Percentiles rank a stretch among this genome's conserved stretches.
Conservation (phyloP, 306 rosid genomes). For the Casuarina cunninghamiana region DNA sequence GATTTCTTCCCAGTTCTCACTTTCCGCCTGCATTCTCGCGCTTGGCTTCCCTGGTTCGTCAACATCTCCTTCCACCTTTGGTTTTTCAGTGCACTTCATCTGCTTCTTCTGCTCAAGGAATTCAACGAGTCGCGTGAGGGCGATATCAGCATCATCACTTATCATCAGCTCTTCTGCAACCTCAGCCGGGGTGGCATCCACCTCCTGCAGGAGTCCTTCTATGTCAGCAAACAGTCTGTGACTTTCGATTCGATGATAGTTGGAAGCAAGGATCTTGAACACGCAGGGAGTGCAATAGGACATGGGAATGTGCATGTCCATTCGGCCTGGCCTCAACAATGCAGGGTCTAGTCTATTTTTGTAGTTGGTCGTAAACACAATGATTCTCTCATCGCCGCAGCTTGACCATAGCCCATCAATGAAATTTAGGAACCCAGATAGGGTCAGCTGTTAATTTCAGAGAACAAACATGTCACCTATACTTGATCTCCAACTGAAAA, state of each 20-base stretch:
- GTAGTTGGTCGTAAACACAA: conserved; percentile 30
- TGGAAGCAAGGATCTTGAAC: conserved; percentile 33
- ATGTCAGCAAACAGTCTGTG: conserved; percentile 30
- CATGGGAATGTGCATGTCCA: conserved; percentile 46
- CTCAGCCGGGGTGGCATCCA: conserved; percentile 38
- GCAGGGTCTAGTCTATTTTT: conserved; percentile 37
- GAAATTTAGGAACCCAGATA: conserved; percentile 37
- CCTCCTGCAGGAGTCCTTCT: conserved; percentile 24
- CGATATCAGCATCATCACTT: conserved; percentile 21
- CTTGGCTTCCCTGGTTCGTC: not conserved
- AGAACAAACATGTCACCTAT: not conserved
- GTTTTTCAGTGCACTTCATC: conserved; percentile 13
- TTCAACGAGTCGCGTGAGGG: conserved; percentile 24
- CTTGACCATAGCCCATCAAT: conserved; percentile 35
- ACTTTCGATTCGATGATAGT: conserved; percentile 15
- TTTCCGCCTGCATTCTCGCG: not conserved
- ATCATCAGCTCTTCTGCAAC: conserved; percentile 42
- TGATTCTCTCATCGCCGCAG: conserved; percentile 34
- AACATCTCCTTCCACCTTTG: conserved; percentile 1
- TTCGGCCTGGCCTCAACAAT: conserved; percentile 43
- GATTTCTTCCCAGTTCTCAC: not conserved
- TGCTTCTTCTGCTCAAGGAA: conserved; percentile 25
- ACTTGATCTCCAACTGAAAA: not conserved
- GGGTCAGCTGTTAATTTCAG: conserved; percentile 24
- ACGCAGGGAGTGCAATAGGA: conserved; percentile 35